Evolutionary conservation across 352 stramenopile genomes (phyloP), one percentile per base, ranked within the genome.

Genomic region (Phytophthora kernoviae): DNA sequence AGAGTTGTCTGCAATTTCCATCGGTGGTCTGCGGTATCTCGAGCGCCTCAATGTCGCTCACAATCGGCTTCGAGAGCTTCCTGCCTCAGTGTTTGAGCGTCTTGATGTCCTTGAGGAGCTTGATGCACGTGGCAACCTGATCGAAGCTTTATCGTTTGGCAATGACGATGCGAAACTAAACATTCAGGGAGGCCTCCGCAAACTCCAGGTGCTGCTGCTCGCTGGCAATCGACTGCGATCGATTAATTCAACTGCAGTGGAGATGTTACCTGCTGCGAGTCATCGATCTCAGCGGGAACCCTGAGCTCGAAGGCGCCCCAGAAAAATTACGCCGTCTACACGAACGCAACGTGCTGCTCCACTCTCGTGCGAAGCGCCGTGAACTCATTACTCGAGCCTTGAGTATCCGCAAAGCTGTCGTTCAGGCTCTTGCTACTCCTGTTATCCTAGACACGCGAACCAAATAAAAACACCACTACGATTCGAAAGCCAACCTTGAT

Each of bases 261-360:
- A 61, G 9, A 37, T 51, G 2, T 48, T 87, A 9, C 53, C 62
- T 18, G 7, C 48, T 90, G 9, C 70, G 62, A 1, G 58, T 75
- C 5, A 62, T 90, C 11, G 80, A 87, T 51, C 43, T 90, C 17
- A 65, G 47, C 30, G 77, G 68, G 7, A 86, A 86, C 40, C 56
- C 57, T 0, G 52, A 59, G 15, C 64, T 77, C 10, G 59, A 60
- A 9, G 42, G 81, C 20, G 57, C 37, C 15, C 77, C 80, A 5
- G 80, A 90, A 20, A 81, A 77, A n/a, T 41, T 87, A 11, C 73
- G 77, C n/a, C 75, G 80, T 0, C 60, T 90, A 20, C 80, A 90
- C 34, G 80, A 87, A 42, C 73, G 75, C 30, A 81, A 90, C 49
- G 20, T 86, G 62, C 73, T 90, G 33, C 51, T 87, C 10, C 80